Conservation (phyloP, 768 basidiomycete genomes). For the Lentinus brumalis region DNA sequence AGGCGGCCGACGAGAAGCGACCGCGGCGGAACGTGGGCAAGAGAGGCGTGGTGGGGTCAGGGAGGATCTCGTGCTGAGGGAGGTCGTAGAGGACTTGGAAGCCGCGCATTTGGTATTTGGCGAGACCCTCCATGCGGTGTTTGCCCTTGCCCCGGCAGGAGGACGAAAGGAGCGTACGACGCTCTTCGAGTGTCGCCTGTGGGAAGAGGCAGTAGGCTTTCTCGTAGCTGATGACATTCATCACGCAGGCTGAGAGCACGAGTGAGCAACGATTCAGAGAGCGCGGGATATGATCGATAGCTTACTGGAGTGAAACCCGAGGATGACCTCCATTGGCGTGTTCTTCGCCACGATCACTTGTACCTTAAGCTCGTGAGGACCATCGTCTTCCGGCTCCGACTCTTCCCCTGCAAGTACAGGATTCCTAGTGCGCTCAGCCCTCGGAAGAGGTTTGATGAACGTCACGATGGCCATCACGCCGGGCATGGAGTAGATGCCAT, state of each 20-base stretch:
- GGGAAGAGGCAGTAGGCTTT: conserved; percentile 47
- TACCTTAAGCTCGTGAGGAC: conserved; percentile 5
- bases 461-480: conserved; percentile 7
- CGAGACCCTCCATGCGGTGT: conserved; percentile 13
- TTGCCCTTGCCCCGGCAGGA: conserved; percentile 1
- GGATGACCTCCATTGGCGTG: conserved; percentile 15
- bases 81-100: conserved; percentile 32
- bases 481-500: conserved; percentile 16
- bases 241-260: conserved; percentile 41
- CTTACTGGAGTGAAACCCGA: conserved; percentile 21
- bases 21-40: background rate
- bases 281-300: background rate
- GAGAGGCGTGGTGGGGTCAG: background rate
- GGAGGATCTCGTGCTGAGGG: background rate
- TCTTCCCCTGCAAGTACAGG: background rate
- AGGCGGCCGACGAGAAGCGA: background rate
- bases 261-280: conserved; percentile 28
- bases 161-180: conserved; percentile 20
- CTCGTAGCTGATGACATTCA: conserved; percentile 46
- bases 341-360: conserved; percentile 19
- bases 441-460: conserved; percentile 4
- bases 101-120: conserved; percentile 41
- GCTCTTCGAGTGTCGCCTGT: conserved; percentile 39
- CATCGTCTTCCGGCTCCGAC: background rate
- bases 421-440: background rate